phyloP scores from a whole-genome alignment of 768 basidiomycete species.

The Boletus barrowsii region DNA sequence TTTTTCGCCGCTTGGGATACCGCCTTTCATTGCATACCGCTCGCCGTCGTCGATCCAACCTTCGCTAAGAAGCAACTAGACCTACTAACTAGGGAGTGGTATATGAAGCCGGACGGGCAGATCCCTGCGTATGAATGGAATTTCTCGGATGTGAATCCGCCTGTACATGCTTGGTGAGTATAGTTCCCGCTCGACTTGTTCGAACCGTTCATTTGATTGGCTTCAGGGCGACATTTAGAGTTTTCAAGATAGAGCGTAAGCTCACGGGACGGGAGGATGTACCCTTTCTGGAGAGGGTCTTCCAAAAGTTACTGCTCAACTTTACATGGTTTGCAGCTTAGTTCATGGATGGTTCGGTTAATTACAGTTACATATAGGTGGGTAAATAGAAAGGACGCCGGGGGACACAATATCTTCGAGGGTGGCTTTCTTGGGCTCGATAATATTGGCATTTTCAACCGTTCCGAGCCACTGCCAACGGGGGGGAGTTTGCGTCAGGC shows the following conservation, averaged over 20 bases:
- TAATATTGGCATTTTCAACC: constrained; percentile 97
- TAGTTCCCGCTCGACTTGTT: background rate
- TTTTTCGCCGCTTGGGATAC: constrained; percentile 99
- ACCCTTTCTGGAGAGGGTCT: constrained; percentile 92
- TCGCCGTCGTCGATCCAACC: constrained; percentile 90
- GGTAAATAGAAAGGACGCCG: constrained; percentile 97
- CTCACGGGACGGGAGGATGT: constrained; percentile 88
- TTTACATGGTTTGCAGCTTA: constrained; percentile 77
- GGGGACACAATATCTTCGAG: constrained; percentile 95
- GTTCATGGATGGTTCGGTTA: background rate
- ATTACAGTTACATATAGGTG: constrained; percentile 52
- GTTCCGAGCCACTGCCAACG: constrained; percentile 94
- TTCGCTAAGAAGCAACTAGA: constrained; percentile 99
- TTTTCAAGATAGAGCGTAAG: constrained; percentile 99
- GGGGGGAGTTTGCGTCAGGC: constrained; percentile 94
- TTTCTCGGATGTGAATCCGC: constrained; percentile 96
- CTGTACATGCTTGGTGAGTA: constrained; percentile 91
- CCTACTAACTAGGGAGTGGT: constrained; percentile 96
- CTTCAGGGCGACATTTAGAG: constrained; percentile 87
- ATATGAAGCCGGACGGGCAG: constrained; percentile 98
- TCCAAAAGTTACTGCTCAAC: constrained; percentile 95
- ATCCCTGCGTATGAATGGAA: constrained; percentile 99
- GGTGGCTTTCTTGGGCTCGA: constrained; percentile 97
- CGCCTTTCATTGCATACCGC: constrained; percentile 98
- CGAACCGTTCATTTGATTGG: background rate